These are phyloP conservation scores for Tubosaeta sp. DNA, from an alignment of 768 basidiomycete genomes.

Conservation along the genomic window DNA sequence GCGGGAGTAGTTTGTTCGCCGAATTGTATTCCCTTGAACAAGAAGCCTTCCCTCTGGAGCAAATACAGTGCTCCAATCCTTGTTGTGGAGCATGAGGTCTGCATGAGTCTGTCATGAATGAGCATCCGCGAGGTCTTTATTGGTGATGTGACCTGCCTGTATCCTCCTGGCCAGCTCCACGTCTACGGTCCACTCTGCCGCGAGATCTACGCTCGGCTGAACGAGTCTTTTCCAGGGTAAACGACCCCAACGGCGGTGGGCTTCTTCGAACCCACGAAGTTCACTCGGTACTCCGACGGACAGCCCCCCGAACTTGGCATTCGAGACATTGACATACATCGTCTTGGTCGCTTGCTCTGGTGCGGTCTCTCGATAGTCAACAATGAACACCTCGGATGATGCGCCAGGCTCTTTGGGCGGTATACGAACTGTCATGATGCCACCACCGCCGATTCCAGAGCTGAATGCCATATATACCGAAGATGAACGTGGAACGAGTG, in stretches of 20 bases:
- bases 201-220: slow-evolving; percentile 68
- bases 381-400: slow-evolving; percentile 58
- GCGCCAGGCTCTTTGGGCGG: slow-evolving; percentile 45
- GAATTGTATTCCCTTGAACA: slow-evolving; percentile 69
- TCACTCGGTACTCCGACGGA: slow-evolving; percentile 91
- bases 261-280: slow-evolving; percentile 79
- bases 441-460: slow-evolving; percentile 84
- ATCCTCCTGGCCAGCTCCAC: slow-evolving; percentile 72
- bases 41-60: slow-evolving; percentile 71
- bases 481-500: slow-evolving; percentile 1
- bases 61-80: slow-evolving; percentile 82
- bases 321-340: slow-evolving; percentile 62
- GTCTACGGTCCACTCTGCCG: slow-evolving; percentile 76
- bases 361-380: slow-evolving; percentile 89
- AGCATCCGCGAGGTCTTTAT: not conserved
- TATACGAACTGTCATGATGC: slow-evolving; percentile 79
- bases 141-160: slow-evolving; percentile 40
- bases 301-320: slow-evolving; percentile 71
- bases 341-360: slow-evolving; percentile 66
- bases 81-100: slow-evolving; percentile 56
- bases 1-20: slow-evolving; percentile 67
- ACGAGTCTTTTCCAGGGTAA: slow-evolving; percentile 78
- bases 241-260: slow-evolving; percentile 77
- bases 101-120: slow-evolving; percentile 36
- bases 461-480: slow-evolving; percentile 29